Base-by-base conservation (phyloP, 768 basidiomycete genomes). In the Xerocomellus amylosporus region DNA sequence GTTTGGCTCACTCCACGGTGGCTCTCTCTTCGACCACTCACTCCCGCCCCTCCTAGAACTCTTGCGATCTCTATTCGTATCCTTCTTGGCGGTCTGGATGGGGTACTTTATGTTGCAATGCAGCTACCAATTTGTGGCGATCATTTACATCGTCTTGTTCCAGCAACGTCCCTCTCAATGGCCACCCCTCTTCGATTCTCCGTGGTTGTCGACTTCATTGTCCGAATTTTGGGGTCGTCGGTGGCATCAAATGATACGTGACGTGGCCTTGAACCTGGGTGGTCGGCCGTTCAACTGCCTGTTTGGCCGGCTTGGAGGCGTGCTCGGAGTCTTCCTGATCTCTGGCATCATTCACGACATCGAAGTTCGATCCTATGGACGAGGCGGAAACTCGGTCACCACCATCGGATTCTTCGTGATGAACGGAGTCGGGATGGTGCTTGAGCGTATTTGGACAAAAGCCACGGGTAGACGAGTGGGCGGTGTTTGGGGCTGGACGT, bases 241-340 rank as follows among this genome's bases (percentile, higher is more conserved):
- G 26, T 88, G 86, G 87, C 87, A 89, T 60, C 85, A 87, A 55
- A 51, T 83, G 15, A 82, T 87, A 65, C 77, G 86, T 2, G 75
- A 82, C 44, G 60, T 72, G 17, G 82, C 88, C 56, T 64, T 85
- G 46, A 62, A 66, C 3, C 58, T 80, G 17, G 86, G 84, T 4
- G 74, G 70, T 2, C 71, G 68, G 26, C 82, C 83, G 0, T 59
- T 80, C 10, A 59, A 63, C 6, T 55, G 63, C 43, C 30, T 85
- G 5, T 66, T 79, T 37, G 85, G 87, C 9, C 76, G 77, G 8
- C 54, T 66, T 0, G 84, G 80, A 1, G 74, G 73, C 2, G 64
- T 87, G 0, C 44, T 88, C 1, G 84, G 84, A 2, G 79, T 77
- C 8, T 89, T 88, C 64, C 46, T 81, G 7, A 51, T 79, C 5